phyloP scores from a whole-genome alignment of 805 yeast genomes.

The Saturnispora saitoi region DNA sequence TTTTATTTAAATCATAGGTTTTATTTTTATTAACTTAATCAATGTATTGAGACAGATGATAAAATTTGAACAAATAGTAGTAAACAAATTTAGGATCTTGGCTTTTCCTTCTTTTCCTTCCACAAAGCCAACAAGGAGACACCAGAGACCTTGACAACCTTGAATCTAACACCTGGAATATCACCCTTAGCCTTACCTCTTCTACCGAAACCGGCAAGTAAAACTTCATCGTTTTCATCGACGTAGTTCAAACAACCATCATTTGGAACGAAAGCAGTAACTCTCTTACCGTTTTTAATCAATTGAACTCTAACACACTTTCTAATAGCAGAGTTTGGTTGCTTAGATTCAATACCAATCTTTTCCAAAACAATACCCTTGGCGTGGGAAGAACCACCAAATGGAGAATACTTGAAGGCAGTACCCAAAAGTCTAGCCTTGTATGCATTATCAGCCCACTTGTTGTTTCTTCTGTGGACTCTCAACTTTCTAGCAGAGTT shows the following conservation, averaged over 20 bases:
- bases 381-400: slow-evolving; percentile 99
- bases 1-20: not conserved
- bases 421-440: slow-evolving; percentile 99
- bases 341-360: slow-evolving; percentile 99
- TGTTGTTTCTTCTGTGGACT: slow-evolving; percentile 99
- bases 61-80: slow-evolving; percentile 12
- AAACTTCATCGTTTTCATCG: slow-evolving; percentile 99
- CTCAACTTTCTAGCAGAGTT: slow-evolving; percentile 99
- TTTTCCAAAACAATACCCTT: slow-evolving; percentile 99
- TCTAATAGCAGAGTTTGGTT: slow-evolving; percentile 99
- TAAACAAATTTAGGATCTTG: slow-evolving; percentile 72
- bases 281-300: slow-evolving; percentile 99
- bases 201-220: slow-evolving; percentile 99
- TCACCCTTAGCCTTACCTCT: slow-evolving; percentile 99
- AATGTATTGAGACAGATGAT: slow-evolving; percentile 4
- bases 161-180: slow-evolving; percentile 99
- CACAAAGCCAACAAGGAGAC: slow-evolving; percentile 98
- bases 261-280: slow-evolving; percentile 99
- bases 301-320: slow-evolving; percentile 99
- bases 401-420: slow-evolving; percentile 99
- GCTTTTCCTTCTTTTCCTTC: slow-evolving; percentile 99
- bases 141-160: slow-evolving; percentile 99
- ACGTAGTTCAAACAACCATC: slow-evolving; percentile 99
- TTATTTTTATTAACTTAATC: slow-evolving; percentile 1
- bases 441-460: slow-evolving; percentile 99